phyloP scores from a whole-genome alignment of 2,329 filamentous ascomycete genomes.

The Monosporascus ibericus region DNA sequence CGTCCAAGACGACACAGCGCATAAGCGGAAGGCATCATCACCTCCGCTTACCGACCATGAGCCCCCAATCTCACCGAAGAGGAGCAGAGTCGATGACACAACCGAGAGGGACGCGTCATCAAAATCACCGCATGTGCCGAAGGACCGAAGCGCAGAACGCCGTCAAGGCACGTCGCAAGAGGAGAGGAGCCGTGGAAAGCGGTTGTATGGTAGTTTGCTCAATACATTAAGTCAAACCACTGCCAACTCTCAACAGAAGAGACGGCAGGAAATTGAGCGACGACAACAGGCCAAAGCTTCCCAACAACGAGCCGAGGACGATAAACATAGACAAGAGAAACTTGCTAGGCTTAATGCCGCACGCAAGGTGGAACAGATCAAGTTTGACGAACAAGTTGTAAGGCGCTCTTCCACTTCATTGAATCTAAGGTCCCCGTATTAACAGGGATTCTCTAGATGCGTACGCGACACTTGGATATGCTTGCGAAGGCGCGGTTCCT shows the following conservation, averaged over 20 bases:
- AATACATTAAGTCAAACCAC: constrained; percentile 71
- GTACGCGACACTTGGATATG: constrained; percentile 65
- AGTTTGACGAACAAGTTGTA: constrained; percentile 73
- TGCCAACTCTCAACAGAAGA: constrained; percentile 57
- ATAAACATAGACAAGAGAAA: constrained; percentile 59
- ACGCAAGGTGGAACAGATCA: constrained; percentile 63
- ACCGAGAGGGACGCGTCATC: constrained; percentile 8
- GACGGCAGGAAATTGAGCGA: constrained; percentile 74
- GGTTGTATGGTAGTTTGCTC: constrained; percentile 78
- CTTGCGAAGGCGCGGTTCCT: constrained; percentile 67
- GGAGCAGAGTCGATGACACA: constrained; percentile 13
- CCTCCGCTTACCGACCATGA: constrained; percentile 12
- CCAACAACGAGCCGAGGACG: constrained; percentile 65
- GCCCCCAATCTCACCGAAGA: constrained; percentile 19
- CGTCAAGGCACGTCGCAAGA: constrained; percentile 47
- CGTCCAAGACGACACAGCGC: constrained; percentile 10
- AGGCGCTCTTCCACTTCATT: constrained; percentile 26
- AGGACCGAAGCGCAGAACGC: constrained; percentile 21
- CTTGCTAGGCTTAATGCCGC: constrained; percentile 54
- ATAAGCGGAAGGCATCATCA: constrained; percentile 28
- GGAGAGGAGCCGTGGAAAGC: constrained; percentile 77
- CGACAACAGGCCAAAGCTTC: constrained; percentile 72
- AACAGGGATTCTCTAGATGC: constrained; percentile 52
- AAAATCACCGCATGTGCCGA: constrained; percentile 5
- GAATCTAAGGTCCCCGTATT: constrained; percentile 10